Conservation (phyloP, 2,329 filamentous ascomycete genomes). For the Trichoderma aggressivum region DNA sequence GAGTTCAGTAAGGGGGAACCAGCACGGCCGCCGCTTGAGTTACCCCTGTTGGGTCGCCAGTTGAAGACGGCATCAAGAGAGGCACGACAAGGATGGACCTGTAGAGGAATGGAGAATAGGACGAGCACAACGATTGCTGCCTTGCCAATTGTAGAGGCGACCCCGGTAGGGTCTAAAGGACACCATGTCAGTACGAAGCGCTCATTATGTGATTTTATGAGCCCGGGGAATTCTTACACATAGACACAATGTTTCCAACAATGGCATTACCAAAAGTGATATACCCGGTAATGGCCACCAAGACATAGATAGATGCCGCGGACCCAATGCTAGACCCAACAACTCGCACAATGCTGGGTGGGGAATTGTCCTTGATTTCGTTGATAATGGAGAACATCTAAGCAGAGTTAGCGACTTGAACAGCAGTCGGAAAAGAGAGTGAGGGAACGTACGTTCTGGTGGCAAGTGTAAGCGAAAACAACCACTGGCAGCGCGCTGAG, state of each 20-base stretch:
- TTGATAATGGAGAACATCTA: conserved; percentile 99
- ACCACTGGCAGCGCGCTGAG: conserved; percentile 90
- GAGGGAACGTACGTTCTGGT: conserved; percentile 77
- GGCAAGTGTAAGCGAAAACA: conserved; percentile 98
- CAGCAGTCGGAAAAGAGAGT: conserved; percentile 19
- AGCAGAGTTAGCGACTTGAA: neutral
- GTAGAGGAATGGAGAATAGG: conserved; percentile 92
- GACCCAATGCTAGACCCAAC: conserved; percentile 81
- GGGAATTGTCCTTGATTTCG: conserved; percentile 83
- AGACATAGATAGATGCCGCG: conserved; percentile 79
- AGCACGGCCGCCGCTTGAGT: conserved; percentile 37
- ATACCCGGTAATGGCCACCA: conserved; percentile 94
- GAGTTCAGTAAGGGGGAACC: conserved; percentile 43
- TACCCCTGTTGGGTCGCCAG: conserved; percentile 67
- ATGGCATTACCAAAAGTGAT: conserved; percentile 91
- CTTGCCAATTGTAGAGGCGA: conserved; percentile 86
- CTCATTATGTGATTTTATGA: neutral
- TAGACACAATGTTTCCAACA: conserved; percentile 86
- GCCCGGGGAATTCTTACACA: conserved; percentile 59
- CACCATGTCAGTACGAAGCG: conserved; percentile 23
- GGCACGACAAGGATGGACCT: conserved; percentile 94
- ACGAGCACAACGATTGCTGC: conserved; percentile 94
- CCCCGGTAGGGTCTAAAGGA: conserved; percentile 38
- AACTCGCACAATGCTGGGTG: conserved; percentile 69
- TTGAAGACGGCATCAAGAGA: conserved; percentile 90